Evolutionary conservation across 169 alveolate genomes (phyloP), one percentile per base, ranked within the genome.

Genomic region (Plasmodium vinckei): DNA sequence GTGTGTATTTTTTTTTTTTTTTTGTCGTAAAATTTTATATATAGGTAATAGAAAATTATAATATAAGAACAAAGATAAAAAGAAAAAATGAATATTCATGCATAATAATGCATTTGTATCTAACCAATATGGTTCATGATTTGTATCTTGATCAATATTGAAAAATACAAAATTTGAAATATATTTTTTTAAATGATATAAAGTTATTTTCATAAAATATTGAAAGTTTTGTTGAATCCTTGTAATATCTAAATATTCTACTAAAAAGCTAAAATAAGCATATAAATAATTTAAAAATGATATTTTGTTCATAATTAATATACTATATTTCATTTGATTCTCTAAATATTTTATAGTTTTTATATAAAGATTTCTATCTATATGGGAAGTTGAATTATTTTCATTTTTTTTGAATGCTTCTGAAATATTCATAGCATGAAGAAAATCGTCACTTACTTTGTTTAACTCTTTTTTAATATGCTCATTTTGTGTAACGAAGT

Each of bases 251-350:
- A 21, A n/a, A 64, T 77, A 51, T 39, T 77, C 88, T 44, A 27
- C 7, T 42, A 77, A 23, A 25, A 77, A 42, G n/a, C 65, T 77
- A 42, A 77, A 68, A 49, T 77, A 77, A 1, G 12, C 44, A 19
- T 64, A 23, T 9, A 77, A 9, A 33, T 77, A 77, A 46, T 64
- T 77, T 64, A 77, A 61, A 51, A 77, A 77, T 13, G 10, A 12
- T 15, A 39, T 61, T 77, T n/a, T 77, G 67, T 77, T 77, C 88
- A 77, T 77, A 19, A 77, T 17, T 63, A 63, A 77, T 23, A 77
- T 63, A 44, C 88, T 77, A 56, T 77, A 63, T 33, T 68, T 65
- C 77, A 77, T 77, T 49, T 77, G 88, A 44, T 21, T 27, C 25
- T 77, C 79, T 9, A 77, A 53, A 64, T 63, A 77, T 53, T 77